Conservation (phyloP, 208 protist species). For the Plasmodiophora brassicae region DNA sequence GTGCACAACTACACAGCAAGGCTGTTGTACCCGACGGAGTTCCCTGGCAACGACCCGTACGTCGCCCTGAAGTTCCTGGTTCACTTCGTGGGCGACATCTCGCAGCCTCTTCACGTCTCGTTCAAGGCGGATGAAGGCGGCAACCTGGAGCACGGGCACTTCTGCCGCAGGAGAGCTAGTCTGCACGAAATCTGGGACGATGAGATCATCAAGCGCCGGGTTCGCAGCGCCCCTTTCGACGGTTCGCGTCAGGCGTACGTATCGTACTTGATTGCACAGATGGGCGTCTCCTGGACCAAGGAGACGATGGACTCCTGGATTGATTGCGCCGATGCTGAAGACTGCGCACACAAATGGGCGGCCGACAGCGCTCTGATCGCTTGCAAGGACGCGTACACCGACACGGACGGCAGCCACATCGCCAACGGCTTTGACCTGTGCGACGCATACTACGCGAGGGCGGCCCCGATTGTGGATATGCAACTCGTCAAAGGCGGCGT, state of each 20-base stretch:
- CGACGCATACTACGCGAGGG: neutral
- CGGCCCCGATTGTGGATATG: neutral
- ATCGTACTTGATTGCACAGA: neutral
- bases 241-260: neutral
- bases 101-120: slow-evolving; percentile 6
- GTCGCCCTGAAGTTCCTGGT: neutral
- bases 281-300: neutral
- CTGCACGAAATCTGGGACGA: slow-evolving; percentile 28
- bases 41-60: neutral
- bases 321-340: neutral
- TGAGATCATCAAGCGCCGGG: neutral
- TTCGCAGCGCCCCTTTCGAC: neutral
- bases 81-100: neutral
- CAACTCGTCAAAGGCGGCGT: neutral
- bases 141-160: neutral
- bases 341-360: neutral
- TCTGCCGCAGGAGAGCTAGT: neutral
- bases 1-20: neutral
- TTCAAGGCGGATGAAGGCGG: neutral
- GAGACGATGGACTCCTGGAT: neutral
- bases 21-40: neutral
- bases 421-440: neutral
- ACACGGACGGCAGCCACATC: neutral
- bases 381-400: neutral
- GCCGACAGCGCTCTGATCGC: neutral